A percentile compares a stretch with the other conserved stretches of the same genome.
These are phyloP conservation scores for Boletus reticulatus DNA, from an alignment of 768 basidiomycete genomes.

Conservation along the genomic window DNA sequence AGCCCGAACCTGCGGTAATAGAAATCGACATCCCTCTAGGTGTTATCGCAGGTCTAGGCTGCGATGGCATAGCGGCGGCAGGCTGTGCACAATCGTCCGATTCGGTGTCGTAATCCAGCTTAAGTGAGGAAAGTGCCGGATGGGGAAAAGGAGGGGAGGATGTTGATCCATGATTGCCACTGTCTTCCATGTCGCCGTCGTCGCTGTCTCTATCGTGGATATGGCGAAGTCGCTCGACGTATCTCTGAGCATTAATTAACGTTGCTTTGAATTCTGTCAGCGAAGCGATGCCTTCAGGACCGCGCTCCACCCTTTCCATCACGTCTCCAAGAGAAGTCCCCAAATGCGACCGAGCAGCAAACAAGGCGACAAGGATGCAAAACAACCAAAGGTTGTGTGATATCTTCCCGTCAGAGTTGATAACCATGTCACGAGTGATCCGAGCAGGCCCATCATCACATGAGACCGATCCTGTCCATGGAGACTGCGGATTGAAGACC, in stretches of 20 bases:
- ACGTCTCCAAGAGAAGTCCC: conserved; percentile 14
- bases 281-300: conserved; percentile 10
- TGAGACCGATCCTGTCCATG: conserved; percentile 8
- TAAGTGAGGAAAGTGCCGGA: conserved; percentile 10
- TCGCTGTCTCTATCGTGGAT: conserved; percentile 13
- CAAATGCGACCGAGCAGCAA: conserved; percentile 11
- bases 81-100: conserved; percentile 14
- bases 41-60: conserved; percentile 7
- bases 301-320: conserved; percentile 10
- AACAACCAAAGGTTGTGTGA: conserved; percentile 51
- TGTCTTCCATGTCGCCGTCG: conserved; percentile 17
- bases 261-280: conserved; percentile 22
- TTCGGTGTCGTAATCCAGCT: conserved; percentile 20
- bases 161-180: conserved; percentile 24
- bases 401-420: conserved; percentile 52
- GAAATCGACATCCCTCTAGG: not conserved
- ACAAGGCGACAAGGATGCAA: conserved; percentile 32
- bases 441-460: conserved; percentile 6
- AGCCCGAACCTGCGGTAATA: conserved; percentile 7
- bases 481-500: conserved; percentile 27
- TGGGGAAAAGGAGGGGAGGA: conserved; percentile 20
- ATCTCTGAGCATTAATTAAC: conserved; percentile 26
- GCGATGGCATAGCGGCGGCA: not conserved
- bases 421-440: conserved; percentile 27
- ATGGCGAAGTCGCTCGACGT: conserved; percentile 17